Evolutionary conservation across 352 stramenopile species (phyloP).

Genomic region (Thraustochytrium sp.): DNA sequence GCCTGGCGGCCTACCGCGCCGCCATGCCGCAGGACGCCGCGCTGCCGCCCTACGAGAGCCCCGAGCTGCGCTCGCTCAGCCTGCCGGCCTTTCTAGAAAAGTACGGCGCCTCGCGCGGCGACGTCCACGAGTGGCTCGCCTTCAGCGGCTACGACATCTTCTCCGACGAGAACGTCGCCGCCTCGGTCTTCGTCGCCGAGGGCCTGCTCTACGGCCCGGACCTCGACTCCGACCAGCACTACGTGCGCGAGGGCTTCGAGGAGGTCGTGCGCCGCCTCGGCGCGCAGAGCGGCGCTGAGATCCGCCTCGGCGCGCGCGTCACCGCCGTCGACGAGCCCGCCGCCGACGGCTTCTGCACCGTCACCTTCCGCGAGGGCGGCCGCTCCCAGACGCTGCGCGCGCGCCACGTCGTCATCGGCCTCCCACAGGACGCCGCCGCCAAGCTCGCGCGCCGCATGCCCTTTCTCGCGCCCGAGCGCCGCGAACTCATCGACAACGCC

Average conservation of each 20-base stretch:
- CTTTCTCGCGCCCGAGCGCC: neutral
- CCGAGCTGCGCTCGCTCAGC: neutral
- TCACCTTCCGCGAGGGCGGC: neutral
- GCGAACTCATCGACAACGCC: neutral
- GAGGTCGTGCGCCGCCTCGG: constrained; percentile 15
- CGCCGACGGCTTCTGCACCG: neutral
- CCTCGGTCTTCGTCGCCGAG: neutral
- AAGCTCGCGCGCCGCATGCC: neutral
- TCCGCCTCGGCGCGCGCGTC: neutral
- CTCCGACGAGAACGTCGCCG: neutral
- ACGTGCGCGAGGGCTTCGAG: constrained; percentile 23
- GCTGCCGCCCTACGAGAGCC: neutral
- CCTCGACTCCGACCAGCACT: constrained; percentile 6
- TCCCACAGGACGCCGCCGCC: constrained; percentile 12
- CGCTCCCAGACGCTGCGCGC: neutral
- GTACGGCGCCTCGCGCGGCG: constrained; percentile 14
- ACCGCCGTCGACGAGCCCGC: neutral
- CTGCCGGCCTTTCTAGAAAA: constrained; percentile 18
- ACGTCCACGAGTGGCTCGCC: neutral
- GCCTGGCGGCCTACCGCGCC: neutral
- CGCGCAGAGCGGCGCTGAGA: neutral
- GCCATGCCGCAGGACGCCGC: neutral
- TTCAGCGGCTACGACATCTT: constrained; percentile 40
- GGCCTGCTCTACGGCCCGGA: constrained; percentile 21
- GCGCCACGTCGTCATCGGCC: constrained; percentile 2